Percentiles rank a stretch among this genome's conserved stretches.
Conservation (phyloP, 805 yeast genomes). For the Teunomyces funiuensis region DNA sequence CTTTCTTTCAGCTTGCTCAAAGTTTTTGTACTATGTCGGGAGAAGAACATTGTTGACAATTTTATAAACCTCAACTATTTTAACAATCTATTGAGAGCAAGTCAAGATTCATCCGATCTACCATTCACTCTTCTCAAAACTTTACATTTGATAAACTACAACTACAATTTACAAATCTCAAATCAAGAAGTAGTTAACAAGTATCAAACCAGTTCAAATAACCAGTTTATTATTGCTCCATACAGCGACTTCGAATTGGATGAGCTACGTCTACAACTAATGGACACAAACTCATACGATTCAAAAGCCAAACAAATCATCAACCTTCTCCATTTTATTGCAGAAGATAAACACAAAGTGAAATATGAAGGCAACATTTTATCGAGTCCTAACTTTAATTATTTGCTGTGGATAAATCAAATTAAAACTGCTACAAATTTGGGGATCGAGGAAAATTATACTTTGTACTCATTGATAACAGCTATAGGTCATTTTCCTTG, state of each 20-base stretch:
- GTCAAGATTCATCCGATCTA: constrained; percentile 5
- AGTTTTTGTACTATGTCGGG: constrained; percentile 23
- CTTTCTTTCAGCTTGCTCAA: constrained; percentile 24
- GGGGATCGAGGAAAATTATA: constrained; percentile 10
- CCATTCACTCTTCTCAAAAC: constrained; percentile 20
- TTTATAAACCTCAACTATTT: constrained; percentile 21
- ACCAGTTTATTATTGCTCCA: constrained; percentile 13
- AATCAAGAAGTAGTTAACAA: constrained; percentile 9
- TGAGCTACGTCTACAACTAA: constrained; percentile 8
- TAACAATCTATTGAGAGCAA: constrained; percentile 9
- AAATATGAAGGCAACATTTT: background rate
- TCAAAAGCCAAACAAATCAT: constrained; percentile 2
- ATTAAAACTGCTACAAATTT: constrained; percentile 12
- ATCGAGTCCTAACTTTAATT: constrained; percentile 9
- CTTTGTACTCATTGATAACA: constrained; percentile 32
- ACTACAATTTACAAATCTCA: constrained; percentile 12
- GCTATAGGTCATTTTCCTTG: constrained; percentile 46
- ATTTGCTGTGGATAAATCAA: constrained; percentile 23
- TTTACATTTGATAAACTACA: constrained; percentile 24
- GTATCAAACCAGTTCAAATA: constrained; percentile 11
- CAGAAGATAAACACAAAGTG: background rate
- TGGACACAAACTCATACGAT: constrained; percentile 3
- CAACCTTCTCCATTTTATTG: background rate
- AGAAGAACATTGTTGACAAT: constrained; percentile 17
- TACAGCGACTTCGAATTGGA: constrained; percentile 22